These are phyloP conservation scores for Niebla homalea DNA, from an alignment of 495 filamentous ascomycete species.

Conservation along the genomic window DNA sequence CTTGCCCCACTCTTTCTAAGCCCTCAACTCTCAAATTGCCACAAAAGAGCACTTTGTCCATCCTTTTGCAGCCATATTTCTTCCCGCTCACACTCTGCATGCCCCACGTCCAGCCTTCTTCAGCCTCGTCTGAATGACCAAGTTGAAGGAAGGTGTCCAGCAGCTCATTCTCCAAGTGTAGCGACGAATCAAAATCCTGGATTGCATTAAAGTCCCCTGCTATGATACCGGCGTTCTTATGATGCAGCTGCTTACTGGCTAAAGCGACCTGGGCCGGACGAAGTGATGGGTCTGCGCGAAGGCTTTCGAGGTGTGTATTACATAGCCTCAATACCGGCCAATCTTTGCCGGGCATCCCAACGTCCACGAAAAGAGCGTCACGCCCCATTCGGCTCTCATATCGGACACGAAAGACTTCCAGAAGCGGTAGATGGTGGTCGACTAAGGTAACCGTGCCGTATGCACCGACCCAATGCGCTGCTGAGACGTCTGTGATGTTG, in stretches of 20 bases:
- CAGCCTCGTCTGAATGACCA: slow-evolving; percentile 34
- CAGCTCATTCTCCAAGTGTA: slow-evolving; percentile 32
- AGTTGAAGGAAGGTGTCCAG: slow-evolving; percentile 39
- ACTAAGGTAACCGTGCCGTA: slow-evolving; percentile 42
- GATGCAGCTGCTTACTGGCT: slow-evolving; percentile 28
- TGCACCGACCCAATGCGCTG: slow-evolving; percentile 17
- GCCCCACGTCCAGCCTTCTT: slow-evolving; percentile 44
- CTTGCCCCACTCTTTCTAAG: slow-evolving; percentile 32
- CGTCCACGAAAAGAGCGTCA: slow-evolving; percentile 40
- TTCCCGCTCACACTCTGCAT: slow-evolving; percentile 29
- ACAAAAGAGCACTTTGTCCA: slow-evolving; percentile 39
- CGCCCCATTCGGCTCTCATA: slow-evolving; percentile 33
- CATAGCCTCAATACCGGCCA: slow-evolving; percentile 28
- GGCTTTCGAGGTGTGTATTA: slow-evolving; percentile 42
- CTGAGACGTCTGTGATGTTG: slow-evolving; percentile 32
- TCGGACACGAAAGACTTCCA: slow-evolving; percentile 31
- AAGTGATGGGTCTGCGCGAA: slow-evolving; percentile 25
- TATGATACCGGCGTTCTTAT: slow-evolving; percentile 23
- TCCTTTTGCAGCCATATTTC: slow-evolving; percentile 30
- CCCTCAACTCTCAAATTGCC: slow-evolving; percentile 20
- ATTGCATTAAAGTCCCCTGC: slow-evolving; percentile 45
- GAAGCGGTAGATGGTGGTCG: slow-evolving; percentile 27
- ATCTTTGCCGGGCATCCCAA: slow-evolving; percentile 13
- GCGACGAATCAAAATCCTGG: slow-evolving; percentile 34
- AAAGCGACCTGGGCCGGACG: slow-evolving; percentile 31